Evolutionary conservation across 768 basidiomycete genomes (phyloP).

Genomic region (Xanthoconium stramineum): DNA sequence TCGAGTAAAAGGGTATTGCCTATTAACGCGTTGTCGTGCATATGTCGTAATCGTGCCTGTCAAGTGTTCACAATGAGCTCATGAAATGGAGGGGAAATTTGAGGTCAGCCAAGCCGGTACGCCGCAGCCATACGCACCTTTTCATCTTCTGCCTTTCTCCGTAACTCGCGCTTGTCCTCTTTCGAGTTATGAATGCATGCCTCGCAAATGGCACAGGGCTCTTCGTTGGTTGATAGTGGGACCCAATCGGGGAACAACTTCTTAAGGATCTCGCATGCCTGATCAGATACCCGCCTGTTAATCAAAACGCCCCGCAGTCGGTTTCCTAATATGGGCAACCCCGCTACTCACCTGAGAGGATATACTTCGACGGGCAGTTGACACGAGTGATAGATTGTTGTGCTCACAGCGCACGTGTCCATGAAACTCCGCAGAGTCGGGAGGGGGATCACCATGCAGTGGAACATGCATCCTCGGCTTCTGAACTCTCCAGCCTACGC

Average conservation of each 20-base stretch:
- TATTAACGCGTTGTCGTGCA: conserved; percentile 54
- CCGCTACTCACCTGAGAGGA: conserved; percentile 48
- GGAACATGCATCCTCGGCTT: conserved; percentile 76
- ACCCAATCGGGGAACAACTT: conserved; percentile 64
- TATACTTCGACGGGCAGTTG: conserved; percentile 57
- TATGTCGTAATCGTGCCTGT: conserved; percentile 61
- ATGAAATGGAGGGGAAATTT: conserved; percentile 13
- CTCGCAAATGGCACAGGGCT: conserved; percentile 65
- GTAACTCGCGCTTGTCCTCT: conserved; percentile 59
- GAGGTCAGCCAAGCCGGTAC: neutral
- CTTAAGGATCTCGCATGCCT: conserved; percentile 59
- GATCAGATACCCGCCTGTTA: conserved; percentile 15
- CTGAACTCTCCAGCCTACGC: conserved; percentile 65
- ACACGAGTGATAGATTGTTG: conserved; percentile 53
- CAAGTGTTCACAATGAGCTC: conserved; percentile 12
- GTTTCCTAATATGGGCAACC: conserved; percentile 7
- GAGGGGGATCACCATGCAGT: conserved; percentile 59
- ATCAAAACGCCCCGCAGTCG: conserved; percentile 12
- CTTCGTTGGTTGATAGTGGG: conserved; percentile 47
- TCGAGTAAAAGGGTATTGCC: conserved; percentile 45
- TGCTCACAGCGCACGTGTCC: conserved; percentile 73
- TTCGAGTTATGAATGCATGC: conserved; percentile 50
- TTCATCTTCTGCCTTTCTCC: conserved; percentile 72
- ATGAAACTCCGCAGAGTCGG: conserved; percentile 54
- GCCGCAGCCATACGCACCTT: conserved; percentile 47